Base-by-base conservation (phyloP, 2,329 filamentous ascomycete species). In the Penicillium vulpinum region DNA sequence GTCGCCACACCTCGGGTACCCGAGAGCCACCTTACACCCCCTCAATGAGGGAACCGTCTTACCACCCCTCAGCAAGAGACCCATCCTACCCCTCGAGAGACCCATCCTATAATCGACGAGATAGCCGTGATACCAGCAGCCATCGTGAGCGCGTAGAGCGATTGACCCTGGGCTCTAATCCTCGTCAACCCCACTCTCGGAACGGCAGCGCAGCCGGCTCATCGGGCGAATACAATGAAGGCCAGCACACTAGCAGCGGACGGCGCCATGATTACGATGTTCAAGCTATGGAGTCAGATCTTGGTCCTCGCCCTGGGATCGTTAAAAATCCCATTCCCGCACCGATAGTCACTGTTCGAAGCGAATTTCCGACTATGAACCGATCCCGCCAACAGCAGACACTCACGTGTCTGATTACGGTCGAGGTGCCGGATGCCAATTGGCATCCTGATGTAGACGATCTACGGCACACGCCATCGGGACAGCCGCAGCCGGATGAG, bases 361-460 rank as follows among this genome's bases (percentile, higher is more conserved):
- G 93, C 71, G 94, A 99, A 75, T 99, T 97, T 70, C 94, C 94
- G 0, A 97, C 94, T 1, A 84, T 99, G 68, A 97, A 83, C 74
- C 85, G 91, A 62, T 97, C 92, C 21, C 88, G 92, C 49, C 91
- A 96, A 71, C 94, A 97, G 73, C 94, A 99, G 73, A 94, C 91
- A 11, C 80, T 99, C 62, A 97, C 94, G 0, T 99, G 94, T 68
- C 80, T 99, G 53, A 84, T 99, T 49, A 97, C 94, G 0, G 87
- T 99, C 45, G 94, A 99, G 75, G 92, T 97, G 1, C 87, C 92
- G 0, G 92, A 96, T 69, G 91, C 88, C 64, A 96, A 94, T 73
- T 97, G 92, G 94, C 85, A 85, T 57, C 87, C 92, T 1, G 87
- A 94, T 67, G 86, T 89, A 2, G 91, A 96, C 56, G 92, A 97